phyloP scores from a whole-genome alignment of 805 yeast genomes.

The Wickerhamiella sorbophila region DNA sequence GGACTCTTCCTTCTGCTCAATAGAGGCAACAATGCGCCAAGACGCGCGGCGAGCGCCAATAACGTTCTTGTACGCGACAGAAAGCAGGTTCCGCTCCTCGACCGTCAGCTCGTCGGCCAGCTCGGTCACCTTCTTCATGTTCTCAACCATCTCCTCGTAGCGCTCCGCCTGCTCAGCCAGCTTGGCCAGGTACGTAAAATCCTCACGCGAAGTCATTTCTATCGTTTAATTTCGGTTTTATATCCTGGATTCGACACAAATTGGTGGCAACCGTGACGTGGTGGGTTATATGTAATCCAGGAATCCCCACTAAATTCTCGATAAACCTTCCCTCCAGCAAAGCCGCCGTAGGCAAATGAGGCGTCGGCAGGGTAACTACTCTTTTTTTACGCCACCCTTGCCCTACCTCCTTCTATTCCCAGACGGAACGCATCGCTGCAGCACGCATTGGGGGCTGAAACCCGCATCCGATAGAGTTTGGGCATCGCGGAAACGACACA shows the following conservation, averaged over 20 bases:
- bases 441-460: not conserved
- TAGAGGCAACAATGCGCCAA: conserved; percentile 97
- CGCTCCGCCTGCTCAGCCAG: conserved; percentile 99
- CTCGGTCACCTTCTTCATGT: conserved; percentile 90
- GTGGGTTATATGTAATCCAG: conserved; percentile 1
- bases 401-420: not conserved
- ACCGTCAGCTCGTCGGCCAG: conserved; percentile 65
- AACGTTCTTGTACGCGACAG: conserved; percentile 97
- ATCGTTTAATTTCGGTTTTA: not conserved
- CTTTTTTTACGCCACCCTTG: not conserved
- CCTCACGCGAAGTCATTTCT: conserved; percentile 61
- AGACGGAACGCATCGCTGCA: not conserved
- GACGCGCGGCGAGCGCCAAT: conserved; percentile 99
- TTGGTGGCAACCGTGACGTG: conserved; percentile 5
- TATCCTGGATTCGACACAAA: too few species aligned
- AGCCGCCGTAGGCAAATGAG: not conserved
- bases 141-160: conserved; percentile 98
- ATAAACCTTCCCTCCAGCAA: not conserved
- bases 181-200: conserved; percentile 94
- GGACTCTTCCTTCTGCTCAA: conserved; percentile 98
- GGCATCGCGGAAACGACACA: too few species aligned
- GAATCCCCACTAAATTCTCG: not conserved
- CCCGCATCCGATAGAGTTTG: not conserved
- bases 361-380: conserved; percentile 1
- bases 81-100: conserved; percentile 92